phyloP scores from a whole-genome alignment of 1,284 basidiomycete species.

The Ganoderma lucidum region DNA sequence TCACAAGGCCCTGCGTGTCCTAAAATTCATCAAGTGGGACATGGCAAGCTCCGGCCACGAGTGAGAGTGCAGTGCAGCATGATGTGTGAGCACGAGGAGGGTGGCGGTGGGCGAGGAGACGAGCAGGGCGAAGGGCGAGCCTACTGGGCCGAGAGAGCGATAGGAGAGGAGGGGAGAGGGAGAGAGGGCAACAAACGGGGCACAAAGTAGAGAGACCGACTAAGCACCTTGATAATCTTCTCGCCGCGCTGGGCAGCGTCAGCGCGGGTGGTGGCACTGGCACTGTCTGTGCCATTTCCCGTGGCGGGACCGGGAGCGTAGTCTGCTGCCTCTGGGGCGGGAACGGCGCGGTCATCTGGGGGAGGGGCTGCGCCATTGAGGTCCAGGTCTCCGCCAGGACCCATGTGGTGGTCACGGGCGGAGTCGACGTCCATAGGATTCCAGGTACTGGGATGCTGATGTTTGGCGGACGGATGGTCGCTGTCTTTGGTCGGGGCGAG shows the following conservation, averaged over 20 bases:
- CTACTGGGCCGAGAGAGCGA: slow-evolving; percentile 39
- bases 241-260: slow-evolving; percentile 65
- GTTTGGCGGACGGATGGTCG: slow-evolving; percentile 37
- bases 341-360: slow-evolving; percentile 42
- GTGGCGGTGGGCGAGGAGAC: slow-evolving; percentile 21
- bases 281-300: slow-evolving; percentile 31
- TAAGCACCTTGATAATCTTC: slow-evolving; percentile 91
- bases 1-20: slow-evolving; percentile 24
- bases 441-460: slow-evolving; percentile 58
- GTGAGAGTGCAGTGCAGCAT: slow-evolving; percentile 21
- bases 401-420: slow-evolving; percentile 51
- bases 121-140: slow-evolving; percentile 33
- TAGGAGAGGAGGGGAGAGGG: slow-evolving; percentile 38
- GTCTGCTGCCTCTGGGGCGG: slow-evolving; percentile 53
- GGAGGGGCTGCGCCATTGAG: slow-evolving; percentile 53
- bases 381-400: slow-evolving; percentile 53
- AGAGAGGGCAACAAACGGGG: slow-evolving; percentile 30
- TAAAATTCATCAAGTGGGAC: slow-evolving; percentile 21
- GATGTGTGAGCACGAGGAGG: slow-evolving; percentile 28
- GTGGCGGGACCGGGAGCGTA: slow-evolving; percentile 46
- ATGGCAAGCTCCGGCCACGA: slow-evolving; percentile 34
- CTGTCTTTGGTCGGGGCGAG: slow-evolving; percentile 39
- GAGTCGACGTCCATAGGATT: slow-evolving; percentile 58
- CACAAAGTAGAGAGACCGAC: slow-evolving; percentile 60
- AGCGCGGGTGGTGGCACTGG: slow-evolving; percentile 32